phyloP scores from a whole-genome alignment of 169 alveolate genomes.

The Eimeria brunetti region DNA sequence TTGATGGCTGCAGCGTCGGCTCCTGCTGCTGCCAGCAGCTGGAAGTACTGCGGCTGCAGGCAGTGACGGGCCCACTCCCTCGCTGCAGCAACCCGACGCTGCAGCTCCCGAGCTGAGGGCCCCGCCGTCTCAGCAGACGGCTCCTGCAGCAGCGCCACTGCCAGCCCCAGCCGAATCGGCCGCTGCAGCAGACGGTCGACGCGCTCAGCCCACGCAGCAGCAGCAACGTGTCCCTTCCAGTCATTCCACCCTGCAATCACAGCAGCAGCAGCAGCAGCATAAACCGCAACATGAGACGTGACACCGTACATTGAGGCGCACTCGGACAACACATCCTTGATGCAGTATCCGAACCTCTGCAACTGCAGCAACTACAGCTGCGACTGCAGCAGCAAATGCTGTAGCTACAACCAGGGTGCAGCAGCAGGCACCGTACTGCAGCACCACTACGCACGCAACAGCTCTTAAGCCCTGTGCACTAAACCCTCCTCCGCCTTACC shows the following conservation, averaged over 20 bases:
- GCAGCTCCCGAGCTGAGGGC: conserved; percentile 77
- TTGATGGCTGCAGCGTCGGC: conserved; percentile 56
- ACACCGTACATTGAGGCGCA: not conserved
- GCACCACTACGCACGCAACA: not conserved
- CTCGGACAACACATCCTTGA: not conserved
- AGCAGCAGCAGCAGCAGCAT: conserved; percentile 34
- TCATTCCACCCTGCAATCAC: conserved; percentile 73
- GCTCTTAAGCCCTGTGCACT: not conserved
- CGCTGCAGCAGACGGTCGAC: conserved; percentile 80
- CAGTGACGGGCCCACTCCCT: conserved; percentile 66
- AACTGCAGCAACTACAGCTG: conserved; percentile 21
- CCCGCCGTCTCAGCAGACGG: conserved; percentile 72
- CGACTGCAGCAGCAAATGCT: not conserved
- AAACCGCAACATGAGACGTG: not conserved
- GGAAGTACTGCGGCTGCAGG: conserved; percentile 60
- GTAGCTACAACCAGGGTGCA: not conserved
- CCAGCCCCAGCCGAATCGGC: conserved; percentile 75
- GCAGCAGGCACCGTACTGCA: conserved; percentile 4
- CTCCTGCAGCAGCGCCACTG: conserved; percentile 75
- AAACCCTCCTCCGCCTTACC: conserved; percentile 29
- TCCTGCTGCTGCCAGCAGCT: conserved; percentile 68
- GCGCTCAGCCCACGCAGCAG: conserved; percentile 78
- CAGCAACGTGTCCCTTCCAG: conserved; percentile 81
- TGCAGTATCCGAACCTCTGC: not conserved
- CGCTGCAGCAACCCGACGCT: conserved; percentile 68